These are phyloP conservation scores for Tardiomyces digboiensis DNA, from an alignment of 1,139 yeast genomes.

Conservation along the genomic window DNA sequence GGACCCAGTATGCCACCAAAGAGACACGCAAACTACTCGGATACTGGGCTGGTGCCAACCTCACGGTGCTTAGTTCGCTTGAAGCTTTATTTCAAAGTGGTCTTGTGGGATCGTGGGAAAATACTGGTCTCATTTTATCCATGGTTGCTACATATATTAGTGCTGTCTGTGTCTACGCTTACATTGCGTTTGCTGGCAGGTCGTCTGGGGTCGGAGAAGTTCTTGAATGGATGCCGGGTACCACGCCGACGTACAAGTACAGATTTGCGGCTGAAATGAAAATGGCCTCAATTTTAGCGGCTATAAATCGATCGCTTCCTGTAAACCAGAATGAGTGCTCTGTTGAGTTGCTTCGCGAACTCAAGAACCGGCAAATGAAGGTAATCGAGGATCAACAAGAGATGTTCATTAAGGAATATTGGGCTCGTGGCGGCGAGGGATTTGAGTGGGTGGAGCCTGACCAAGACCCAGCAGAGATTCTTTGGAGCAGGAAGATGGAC, in stretches of 20 bases:
- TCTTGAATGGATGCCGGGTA: conserved; percentile 56
- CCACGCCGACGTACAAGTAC: conserved; percentile 57
- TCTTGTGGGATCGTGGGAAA: conserved; percentile 32
- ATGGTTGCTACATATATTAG: conserved; percentile 56
- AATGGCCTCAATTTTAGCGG: conserved; percentile 56
- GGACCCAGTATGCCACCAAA: conserved; percentile 17
- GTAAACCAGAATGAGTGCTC: conserved; percentile 31
- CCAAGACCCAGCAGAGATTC: conserved; percentile 62
- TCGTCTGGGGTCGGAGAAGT: conserved; percentile 52
- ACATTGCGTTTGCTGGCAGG: conserved; percentile 47
- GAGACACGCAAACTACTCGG: conserved; percentile 17
- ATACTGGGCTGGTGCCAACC: conserved; percentile 27
- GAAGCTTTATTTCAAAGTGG: conserved; percentile 25
- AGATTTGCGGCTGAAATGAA: conserved; percentile 59
- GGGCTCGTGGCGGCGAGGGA: conserved; percentile 67
- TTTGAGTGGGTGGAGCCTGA: conserved; percentile 78
- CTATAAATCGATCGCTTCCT: conserved; percentile 41
- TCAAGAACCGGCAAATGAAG: conserved; percentile 22
- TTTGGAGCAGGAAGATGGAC: conserved; percentile 38
- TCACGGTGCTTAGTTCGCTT: conserved; percentile 24
- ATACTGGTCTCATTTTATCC: conserved; percentile 36
- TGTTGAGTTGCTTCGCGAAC: conserved; percentile 22
- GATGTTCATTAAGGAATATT: conserved; percentile 53
- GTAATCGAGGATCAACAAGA: conserved; percentile 42
- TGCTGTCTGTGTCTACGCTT: conserved; percentile 44